Evolutionary conservation across 768 basidiomycete species (phyloP).

Genomic region (Trametes sanguinea): DNA sequence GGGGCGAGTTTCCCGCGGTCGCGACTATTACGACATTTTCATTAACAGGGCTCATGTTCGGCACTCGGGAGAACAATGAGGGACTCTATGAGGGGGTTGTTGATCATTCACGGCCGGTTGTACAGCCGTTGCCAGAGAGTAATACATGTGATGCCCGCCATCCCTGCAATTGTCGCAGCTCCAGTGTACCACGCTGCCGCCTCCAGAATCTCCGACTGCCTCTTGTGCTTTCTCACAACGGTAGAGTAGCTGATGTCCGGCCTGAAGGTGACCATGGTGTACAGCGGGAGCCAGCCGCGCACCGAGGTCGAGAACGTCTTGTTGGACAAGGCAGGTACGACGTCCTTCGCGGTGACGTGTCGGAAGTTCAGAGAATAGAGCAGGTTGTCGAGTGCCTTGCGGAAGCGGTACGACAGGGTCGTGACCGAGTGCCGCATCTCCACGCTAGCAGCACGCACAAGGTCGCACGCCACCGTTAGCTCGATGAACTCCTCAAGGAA

Average conservation of each 20-base stretch:
- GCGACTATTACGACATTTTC: constrained; percentile 24
- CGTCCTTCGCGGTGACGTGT: constrained; percentile 47
- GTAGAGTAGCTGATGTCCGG: constrained; percentile 91
- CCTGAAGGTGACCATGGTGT: constrained; percentile 98
- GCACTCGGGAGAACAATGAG: constrained; percentile 1
- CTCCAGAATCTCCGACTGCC: constrained; percentile 67
- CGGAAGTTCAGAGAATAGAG: constrained; percentile 62
- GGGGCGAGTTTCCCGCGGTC: constrained; percentile 18
- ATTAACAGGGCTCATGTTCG: constrained; percentile 16
- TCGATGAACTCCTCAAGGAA: neutral
- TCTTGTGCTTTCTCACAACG: constrained; percentile 66
- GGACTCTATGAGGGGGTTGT: neutral
- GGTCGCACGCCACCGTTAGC: constrained; percentile 21
- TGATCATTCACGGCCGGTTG: constrained; percentile 21
- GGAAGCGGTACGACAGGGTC: constrained; percentile 75
- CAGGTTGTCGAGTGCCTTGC: constrained; percentile 77
- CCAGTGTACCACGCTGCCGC: constrained; percentile 49
- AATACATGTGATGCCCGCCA: constrained; percentile 40
- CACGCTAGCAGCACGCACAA: constrained; percentile 50
- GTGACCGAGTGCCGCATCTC: constrained; percentile 96
- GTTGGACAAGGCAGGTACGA: constrained; percentile 39
- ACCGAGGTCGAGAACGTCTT: constrained; percentile 44
- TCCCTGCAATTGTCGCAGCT: constrained; percentile 45
- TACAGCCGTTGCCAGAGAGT: constrained; percentile 32
- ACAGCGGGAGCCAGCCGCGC: constrained; percentile 87